Evolutionary conservation across 2,329 filamentous ascomycete species (phyloP), one percentile per base, ranked within the genome.

Genomic region (Sporothrix humicola): DNA sequence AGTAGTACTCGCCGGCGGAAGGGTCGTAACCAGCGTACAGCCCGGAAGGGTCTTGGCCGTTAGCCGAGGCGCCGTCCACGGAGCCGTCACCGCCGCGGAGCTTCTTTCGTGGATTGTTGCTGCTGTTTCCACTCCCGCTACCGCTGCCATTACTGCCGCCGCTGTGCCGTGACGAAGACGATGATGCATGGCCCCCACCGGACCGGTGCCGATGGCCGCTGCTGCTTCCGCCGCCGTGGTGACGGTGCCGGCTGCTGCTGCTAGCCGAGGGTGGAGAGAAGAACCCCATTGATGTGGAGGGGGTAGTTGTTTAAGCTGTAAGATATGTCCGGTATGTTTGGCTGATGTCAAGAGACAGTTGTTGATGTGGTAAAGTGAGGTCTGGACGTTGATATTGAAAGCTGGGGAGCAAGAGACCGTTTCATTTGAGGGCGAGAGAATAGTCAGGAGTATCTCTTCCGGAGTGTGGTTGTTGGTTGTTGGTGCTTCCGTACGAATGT

Each of bases 201-300:
- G 48, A 42, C 5, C 50, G 66, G 26, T 46, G 50, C 66, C 50
- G 48, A 13, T 48, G 61, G 46, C 37, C 20, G 48, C 66, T 37
- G 37, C 66, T 63, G 54, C 31, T 50, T 17, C 42, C 26, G 54
- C n/a, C 52, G 71, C 23, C 59, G 20, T 46, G 71, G 20, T 58
- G 44, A n/a, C 61, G 61, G 13, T 61, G 52, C 26, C 54, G 61
- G 42, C 71, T 66, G 50, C 71, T 68, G 63, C 71, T 69, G 58
- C 58, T 44, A 20, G 58, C 58, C 10, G 72, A 56, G 23, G 65
- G 71, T 26, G 63, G 65, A 17, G 54, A 69, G 65, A 73, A 58
- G 65, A 73, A 69, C 42, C 72, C 72, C 72, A 73, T 73, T 17
- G 15, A n/a, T 23, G 54, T n/a, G 48, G 17, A 20, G 12, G 48